Percentiles rank a stretch among this genome's conserved stretches.
Conservation (phyloP, 2,329 filamentous ascomycete species). For the Aspergillus sp. region DNA sequence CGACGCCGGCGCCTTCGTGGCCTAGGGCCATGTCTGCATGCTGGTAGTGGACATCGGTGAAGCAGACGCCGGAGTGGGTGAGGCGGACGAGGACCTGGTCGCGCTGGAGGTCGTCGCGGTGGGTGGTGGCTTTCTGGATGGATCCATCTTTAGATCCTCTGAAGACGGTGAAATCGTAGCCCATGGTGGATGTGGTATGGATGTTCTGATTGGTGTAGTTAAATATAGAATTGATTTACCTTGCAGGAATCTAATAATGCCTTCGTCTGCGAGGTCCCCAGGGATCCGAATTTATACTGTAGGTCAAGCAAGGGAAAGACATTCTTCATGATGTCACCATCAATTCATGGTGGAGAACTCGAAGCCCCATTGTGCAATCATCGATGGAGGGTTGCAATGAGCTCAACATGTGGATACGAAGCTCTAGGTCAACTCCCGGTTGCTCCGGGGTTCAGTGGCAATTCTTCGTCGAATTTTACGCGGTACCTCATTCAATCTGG, state of each 20-base stretch:
- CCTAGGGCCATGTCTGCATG: conserved; percentile 38
- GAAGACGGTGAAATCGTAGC: conserved; percentile 59
- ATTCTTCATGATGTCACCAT: background rate
- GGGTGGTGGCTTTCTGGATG: conserved; percentile 55
- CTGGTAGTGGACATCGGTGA: conserved; percentile 54
- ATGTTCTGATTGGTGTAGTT: background rate
- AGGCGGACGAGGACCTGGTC: conserved; percentile 62
- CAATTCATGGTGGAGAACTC: background rate
- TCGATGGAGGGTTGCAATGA: background rate
- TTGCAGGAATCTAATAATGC: background rate
- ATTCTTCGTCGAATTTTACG: background rate
- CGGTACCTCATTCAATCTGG: background rate
- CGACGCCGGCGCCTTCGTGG: conserved; percentile 42
- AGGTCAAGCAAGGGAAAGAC: background rate
- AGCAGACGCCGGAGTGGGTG: conserved; percentile 68
- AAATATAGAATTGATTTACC: background rate
- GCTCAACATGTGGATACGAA: background rate
- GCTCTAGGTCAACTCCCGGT: background rate
- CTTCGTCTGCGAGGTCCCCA: background rate
- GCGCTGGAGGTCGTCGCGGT: conserved; percentile 35
- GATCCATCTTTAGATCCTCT: conserved; percentile 62
- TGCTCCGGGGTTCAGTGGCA: background rate
- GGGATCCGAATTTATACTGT: background rate
- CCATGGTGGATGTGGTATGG: background rate
- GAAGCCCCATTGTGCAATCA: background rate